These are phyloP conservation scores for Daucus carota DNA, from an alignment of 129 eudicot species.

Conservation along the genomic window DH1_v3.0 NC_030383.2:50561501-50562000, in stretches of 20 bases:
- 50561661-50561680: constrained; percentile 14
- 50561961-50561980: constrained; percentile 95
- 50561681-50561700: constrained; percentile 99
- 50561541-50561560: constrained; percentile 89
- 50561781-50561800: neutral
- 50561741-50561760: constrained; percentile 97
- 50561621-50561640: neutral
- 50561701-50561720: constrained; percentile 96
- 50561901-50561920: neutral
- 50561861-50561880: neutral
- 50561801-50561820: neutral
- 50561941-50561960: constrained; percentile 9
- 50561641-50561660: neutral
- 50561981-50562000: constrained; percentile 88
- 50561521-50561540: constrained; percentile 90
- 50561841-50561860: neutral
- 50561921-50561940: constrained; percentile 5
- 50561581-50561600: constrained; percentile 13
- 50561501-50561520: constrained; percentile 98
- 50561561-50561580: constrained; percentile 86
- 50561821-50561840: neutral
- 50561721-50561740: constrained; percentile 99
- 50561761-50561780: constrained; percentile 7
- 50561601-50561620: constrained; percentile 1
- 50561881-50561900: neutral